Conservation (phyloP, 75 land plant genomes). For the Gnetum montanum region DNA sequence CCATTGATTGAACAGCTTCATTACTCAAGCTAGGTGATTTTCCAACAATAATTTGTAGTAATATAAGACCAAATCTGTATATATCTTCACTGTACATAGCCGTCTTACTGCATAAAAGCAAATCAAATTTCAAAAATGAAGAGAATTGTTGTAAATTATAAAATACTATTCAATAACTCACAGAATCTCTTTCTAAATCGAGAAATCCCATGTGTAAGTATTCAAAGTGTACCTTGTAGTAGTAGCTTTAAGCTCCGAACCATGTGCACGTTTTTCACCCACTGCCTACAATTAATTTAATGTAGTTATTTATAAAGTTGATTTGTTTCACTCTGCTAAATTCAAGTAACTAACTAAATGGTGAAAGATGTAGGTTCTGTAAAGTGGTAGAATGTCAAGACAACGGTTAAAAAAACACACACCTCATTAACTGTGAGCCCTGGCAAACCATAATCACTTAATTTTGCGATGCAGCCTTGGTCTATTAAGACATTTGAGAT, state of each 20-base stretch:
- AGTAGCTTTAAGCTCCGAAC: neutral
- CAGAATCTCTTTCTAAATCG: neutral
- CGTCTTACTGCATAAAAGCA: slow-evolving; percentile 15
- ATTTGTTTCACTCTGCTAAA: neutral
- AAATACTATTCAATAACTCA: neutral
- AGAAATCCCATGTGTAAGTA: neutral
- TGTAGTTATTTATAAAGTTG: neutral
- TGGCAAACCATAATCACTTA: slow-evolving; percentile 65
- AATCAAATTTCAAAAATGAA: neutral
- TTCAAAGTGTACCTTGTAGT: neutral
- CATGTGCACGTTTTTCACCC: neutral
- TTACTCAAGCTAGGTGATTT: slow-evolving; percentile 29
- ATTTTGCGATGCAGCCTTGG: slow-evolving; percentile 62
- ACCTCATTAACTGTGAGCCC: slow-evolving; percentile 10
- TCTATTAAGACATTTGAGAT: slow-evolving; percentile 70
- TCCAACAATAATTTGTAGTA: slow-evolving; percentile 73
- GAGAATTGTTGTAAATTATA: neutral
- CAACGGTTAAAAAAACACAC: neutral
- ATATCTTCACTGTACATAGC: slow-evolving; percentile 61
- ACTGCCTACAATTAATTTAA: slow-evolving; percentile 1
- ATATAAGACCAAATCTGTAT: slow-evolving; percentile 66
- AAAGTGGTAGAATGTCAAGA: neutral
- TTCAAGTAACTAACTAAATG: neutral
- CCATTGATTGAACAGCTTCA: slow-evolving; percentile 1
- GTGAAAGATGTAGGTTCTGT: neutral